A percentile compares a stretch with the other conserved stretches of the same genome.
Conservation (phyloP, 192 early-diverging fungal genomes). For the Coemansia sp. region DNA sequence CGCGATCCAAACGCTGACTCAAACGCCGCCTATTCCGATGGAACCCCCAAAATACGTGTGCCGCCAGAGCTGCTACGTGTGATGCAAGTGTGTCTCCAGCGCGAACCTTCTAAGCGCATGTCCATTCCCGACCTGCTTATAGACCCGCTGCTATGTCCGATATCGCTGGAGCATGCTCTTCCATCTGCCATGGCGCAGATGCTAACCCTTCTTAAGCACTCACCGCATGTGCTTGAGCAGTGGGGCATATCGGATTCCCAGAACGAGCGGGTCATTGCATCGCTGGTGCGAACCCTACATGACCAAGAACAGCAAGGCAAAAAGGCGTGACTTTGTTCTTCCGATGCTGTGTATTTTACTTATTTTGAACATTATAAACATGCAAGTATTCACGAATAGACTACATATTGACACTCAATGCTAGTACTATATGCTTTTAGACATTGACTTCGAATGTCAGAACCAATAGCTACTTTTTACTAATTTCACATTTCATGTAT, state of each 20-base stretch:
- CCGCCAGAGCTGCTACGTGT: slow-evolving; percentile 60
- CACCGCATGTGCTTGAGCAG: slow-evolving; percentile 43
- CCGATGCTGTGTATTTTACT: neutral
- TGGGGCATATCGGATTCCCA: slow-evolving; percentile 47
- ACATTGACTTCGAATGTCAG: no score
- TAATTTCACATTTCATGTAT: no score
- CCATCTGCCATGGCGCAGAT: slow-evolving; percentile 46
- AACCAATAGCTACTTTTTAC: no score
- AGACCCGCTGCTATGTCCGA: slow-evolving; percentile 63
- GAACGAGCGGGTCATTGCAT: slow-evolving; percentile 36
- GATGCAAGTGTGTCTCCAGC: slow-evolving; percentile 70
- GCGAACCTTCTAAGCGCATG: slow-evolving; percentile 64
- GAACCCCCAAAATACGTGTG: slow-evolving; percentile 34
- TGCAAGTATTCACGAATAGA: no score
- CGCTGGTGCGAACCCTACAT: slow-evolving; percentile 24
- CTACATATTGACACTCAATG: no score
- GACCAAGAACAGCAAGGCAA: slow-evolving; percentile 23
- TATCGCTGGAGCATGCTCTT: slow-evolving; percentile 38
- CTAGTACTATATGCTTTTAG: no score
- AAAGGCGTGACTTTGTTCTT: neutral
- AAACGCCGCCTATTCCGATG: slow-evolving; percentile 11
- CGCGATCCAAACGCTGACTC: slow-evolving; percentile 32
- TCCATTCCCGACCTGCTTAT: slow-evolving; percentile 70
- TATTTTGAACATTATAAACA: no score
- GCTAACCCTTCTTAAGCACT: slow-evolving; percentile 41